Evolutionary conservation across 768 basidiomycete species (phyloP).

Genomic region (Podaxis rugospora): DNA sequence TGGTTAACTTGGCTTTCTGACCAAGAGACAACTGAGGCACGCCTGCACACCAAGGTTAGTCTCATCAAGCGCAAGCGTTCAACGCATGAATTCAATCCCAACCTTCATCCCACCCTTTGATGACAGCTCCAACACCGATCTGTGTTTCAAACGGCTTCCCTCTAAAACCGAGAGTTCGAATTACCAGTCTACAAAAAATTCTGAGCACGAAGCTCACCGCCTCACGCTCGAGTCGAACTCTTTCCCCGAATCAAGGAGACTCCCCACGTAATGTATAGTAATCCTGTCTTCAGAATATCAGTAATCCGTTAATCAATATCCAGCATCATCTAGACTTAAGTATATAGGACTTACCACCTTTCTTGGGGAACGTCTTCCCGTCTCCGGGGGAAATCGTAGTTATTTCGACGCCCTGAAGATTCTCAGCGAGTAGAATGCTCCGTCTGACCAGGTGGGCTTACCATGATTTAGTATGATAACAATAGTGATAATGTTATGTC

Average conservation of each 20-base stretch:
- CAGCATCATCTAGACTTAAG: slow-evolving; percentile 48
- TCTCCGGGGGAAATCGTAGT: slow-evolving; percentile 55
- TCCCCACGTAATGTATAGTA: slow-evolving; percentile 77
- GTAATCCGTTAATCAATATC: slow-evolving; percentile 34
- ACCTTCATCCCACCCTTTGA: slow-evolving; percentile 92
- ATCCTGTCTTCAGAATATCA: slow-evolving; percentile 52
- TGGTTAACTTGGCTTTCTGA: slow-evolving; percentile 62
- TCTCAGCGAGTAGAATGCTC: neutral
- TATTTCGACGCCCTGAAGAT: slow-evolving; percentile 63
- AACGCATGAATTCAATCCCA: slow-evolving; percentile 16
- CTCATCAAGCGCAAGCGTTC: neutral
- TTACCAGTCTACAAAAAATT: neutral
- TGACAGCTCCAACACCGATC: slow-evolving; percentile 80
- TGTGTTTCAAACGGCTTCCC: slow-evolving; percentile 56
- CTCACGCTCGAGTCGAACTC: slow-evolving; percentile 78
- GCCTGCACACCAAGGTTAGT: slow-evolving; percentile 34
- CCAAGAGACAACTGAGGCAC: slow-evolving; percentile 73
- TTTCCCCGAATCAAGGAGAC: slow-evolving; percentile 46
- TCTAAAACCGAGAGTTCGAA: slow-evolving; percentile 40
- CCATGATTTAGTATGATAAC: neutral
- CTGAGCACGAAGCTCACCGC: slow-evolving; percentile 34
- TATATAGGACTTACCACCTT: slow-evolving; percentile 44
- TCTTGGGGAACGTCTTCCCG: slow-evolving; percentile 57
- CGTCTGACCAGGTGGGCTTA: neutral
- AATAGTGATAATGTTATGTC: neutral